phyloP scores from a whole-genome alignment of 371 early-diverging fungal genomes.

The Rhizopus stolonifer region DNA sequence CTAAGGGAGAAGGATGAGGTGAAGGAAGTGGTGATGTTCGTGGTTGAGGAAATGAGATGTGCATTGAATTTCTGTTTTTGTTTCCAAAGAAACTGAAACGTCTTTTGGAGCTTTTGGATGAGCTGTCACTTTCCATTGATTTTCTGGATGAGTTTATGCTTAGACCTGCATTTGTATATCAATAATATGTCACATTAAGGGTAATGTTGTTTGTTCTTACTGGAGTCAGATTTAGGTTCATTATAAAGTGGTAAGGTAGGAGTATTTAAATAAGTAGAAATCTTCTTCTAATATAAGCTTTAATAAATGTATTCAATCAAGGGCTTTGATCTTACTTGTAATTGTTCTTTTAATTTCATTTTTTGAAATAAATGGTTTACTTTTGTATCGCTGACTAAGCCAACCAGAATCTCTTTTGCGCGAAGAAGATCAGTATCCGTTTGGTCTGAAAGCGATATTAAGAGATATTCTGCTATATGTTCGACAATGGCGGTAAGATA shows the following conservation, averaged over 20 bases:
- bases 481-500: slow-evolving; percentile 61
- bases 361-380: slow-evolving; percentile 45
- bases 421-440: slow-evolving; percentile 53
- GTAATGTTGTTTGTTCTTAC: no score
- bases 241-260: no score
- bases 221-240: no score
- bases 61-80: slow-evolving; percentile 4
- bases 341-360: slow-evolving; percentile 36
- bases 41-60: neutral
- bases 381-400: slow-evolving; percentile 54
- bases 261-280: no score
- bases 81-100: slow-evolving; percentile 21
- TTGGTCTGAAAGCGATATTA: slow-evolving; percentile 53
- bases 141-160: neutral
- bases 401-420: slow-evolving; percentile 51
- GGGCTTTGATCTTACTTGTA: slow-evolving; percentile 29
- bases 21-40: neutral
- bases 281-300: no score
- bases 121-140: slow-evolving; percentile 4
- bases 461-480: slow-evolving; percentile 60
- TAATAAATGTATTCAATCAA: no score
- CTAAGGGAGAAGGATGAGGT: slow-evolving; percentile 11
- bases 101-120: slow-evolving; percentile 3
- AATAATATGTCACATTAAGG: no score
- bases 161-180: no score